Conservation (phyloP, 2,329 filamentous ascomycete species). For the Thielaviopsis musarum region DNA sequence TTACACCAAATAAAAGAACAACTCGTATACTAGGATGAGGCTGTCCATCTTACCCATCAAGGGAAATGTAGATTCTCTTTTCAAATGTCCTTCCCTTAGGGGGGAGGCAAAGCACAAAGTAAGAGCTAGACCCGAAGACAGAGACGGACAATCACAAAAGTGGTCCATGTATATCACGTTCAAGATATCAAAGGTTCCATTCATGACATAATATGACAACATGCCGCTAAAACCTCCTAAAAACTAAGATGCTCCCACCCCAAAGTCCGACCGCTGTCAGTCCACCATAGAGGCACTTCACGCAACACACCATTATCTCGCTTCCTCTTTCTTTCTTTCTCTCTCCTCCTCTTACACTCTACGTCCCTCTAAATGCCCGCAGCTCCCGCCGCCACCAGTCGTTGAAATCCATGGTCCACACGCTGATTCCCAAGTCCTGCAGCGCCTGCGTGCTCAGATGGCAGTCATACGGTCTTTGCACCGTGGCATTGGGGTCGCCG, state of each 20-base stretch:
- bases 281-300: neutral
- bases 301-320: neutral
- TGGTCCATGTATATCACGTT: neutral
- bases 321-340: neutral
- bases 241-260: neutral
- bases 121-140: neutral
- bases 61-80: no score
- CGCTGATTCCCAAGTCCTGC: conserved; percentile 56
- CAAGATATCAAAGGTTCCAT: neutral
- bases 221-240: neutral
- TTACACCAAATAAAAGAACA: no score
- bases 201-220: neutral
- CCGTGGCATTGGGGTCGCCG: conserved; percentile 52
- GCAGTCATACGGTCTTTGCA: conserved; percentile 73
- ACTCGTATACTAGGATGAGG: no score
- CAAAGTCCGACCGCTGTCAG: neutral
- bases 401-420: conserved; percentile 57
- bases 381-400: conserved; percentile 63
- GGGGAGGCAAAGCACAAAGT: no score
- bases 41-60: no score
- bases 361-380: conserved; percentile 32
- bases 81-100: no score
- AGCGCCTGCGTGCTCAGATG: conserved; percentile 65
- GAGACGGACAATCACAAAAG: neutral
- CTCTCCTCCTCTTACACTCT: neutral